Conservation (phyloP, 495 filamentous ascomycete genomes). For the Penicillium chermesinum region DNA sequence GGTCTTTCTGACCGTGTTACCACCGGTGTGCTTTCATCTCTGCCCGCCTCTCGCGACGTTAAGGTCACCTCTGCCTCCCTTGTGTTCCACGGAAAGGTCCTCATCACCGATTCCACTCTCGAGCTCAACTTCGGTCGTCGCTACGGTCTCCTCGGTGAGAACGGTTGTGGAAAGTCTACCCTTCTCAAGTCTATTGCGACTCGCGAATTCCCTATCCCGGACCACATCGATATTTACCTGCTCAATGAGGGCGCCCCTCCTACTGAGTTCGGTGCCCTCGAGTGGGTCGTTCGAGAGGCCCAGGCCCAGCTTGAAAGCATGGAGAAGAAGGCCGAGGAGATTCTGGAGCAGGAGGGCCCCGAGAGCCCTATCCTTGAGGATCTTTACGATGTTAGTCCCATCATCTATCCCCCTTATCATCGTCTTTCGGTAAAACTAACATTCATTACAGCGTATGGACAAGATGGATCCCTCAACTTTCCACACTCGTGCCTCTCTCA, state of each 20-base stretch:
- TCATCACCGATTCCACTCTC: conserved; percentile 87
- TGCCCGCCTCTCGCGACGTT: conserved; percentile 78
- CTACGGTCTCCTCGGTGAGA: conserved; percentile 95
- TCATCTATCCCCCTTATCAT: background rate
- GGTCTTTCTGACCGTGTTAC: conserved; percentile 97
- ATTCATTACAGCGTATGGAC: conserved; percentile 74
- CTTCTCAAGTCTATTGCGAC: conserved; percentile 88
- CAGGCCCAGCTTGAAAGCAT: conserved; percentile 87
- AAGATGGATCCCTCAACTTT: conserved; percentile 99
- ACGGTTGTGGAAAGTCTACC: conserved; percentile 98
- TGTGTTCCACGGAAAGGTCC: conserved; percentile 95
- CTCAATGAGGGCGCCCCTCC: conserved; percentile 96
- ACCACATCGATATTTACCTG: conserved; percentile 97
- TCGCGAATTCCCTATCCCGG: conserved; percentile 92
- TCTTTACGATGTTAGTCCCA: conserved; percentile 82
- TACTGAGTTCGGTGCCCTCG: conserved; percentile 80
- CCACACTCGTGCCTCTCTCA: conserved; percentile 89
- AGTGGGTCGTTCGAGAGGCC: conserved; percentile 95
- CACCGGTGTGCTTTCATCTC: conserved; percentile 89
- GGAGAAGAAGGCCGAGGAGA: conserved; percentile 82
- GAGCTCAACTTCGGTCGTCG: conserved; percentile 90
- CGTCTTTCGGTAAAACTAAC: conserved; percentile 25
- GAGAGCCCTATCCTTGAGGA: conserved; percentile 90
- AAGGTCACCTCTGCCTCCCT: conserved; percentile 93
- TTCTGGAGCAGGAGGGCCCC: conserved; percentile 85